phyloP scores from a whole-genome alignment of 2,329 filamentous ascomycete genomes.

The Cordyceps fumosorosea region DNA sequence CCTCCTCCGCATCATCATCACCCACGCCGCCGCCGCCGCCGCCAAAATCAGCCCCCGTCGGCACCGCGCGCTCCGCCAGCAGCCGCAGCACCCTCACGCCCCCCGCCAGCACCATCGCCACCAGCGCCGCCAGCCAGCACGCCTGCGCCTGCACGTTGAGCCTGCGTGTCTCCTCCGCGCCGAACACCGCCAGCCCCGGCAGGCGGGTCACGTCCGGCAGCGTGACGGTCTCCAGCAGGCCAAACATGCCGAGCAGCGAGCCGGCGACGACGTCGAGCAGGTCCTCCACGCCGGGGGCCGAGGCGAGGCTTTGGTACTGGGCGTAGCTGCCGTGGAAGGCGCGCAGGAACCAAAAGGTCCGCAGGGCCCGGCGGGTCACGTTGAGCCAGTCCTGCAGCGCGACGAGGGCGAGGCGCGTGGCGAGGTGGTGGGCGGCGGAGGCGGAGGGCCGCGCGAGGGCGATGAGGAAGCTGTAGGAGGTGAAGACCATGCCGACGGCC shows the following conservation, averaged over 20 bases:
- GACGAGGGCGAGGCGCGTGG: slow-evolving; percentile 27
- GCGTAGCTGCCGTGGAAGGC: slow-evolving; percentile 46
- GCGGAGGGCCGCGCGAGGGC: slow-evolving; percentile 24
- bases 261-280: slow-evolving; percentile 51
- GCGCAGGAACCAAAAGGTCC: slow-evolving; percentile 62
- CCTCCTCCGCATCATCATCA: no score
- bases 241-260: slow-evolving; percentile 59
- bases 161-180: slow-evolving; percentile 36
- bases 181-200: slow-evolving; percentile 44
- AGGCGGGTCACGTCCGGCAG: slow-evolving; percentile 47
- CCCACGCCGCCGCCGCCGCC: slow-evolving; percentile 16
- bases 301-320: slow-evolving; percentile 26
- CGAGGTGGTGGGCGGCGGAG: slow-evolving; percentile 18
- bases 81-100: slow-evolving; percentile 35
- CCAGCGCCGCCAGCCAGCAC: slow-evolving; percentile 62
- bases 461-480: slow-evolving; percentile 37
- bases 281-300: slow-evolving; percentile 24
- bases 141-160: slow-evolving; percentile 56
- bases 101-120: slow-evolving; percentile 40
- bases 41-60: slow-evolving; percentile 21
- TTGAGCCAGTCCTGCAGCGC: slow-evolving; percentile 36
- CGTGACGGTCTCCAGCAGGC: slow-evolving; percentile 59
- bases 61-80: slow-evolving; percentile 29
- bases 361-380: slow-evolving; percentile 54
- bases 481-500: slow-evolving; percentile 41